Evolutionary conservation across 2,329 filamentous ascomycete species (phyloP), one percentile per base, ranked within the genome.

Genomic region (Elsinoe perseae): DNA sequence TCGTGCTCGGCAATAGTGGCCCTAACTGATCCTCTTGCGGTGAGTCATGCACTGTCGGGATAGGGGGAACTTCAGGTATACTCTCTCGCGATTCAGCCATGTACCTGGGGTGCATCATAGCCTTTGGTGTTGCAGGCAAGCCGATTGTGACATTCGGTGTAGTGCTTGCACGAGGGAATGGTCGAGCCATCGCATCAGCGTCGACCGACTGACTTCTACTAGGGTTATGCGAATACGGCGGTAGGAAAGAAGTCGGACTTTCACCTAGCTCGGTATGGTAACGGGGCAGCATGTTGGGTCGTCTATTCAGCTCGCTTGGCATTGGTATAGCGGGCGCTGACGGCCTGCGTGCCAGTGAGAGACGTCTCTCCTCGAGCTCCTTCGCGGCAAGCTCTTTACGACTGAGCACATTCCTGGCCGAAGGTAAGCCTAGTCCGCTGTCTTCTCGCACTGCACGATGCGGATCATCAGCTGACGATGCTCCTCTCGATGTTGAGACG

Each of bases 121-220:
- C 90, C 72, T 89, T 85, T 27, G 92, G 91, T 0, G 91, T 96
- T 1, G 90, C 89, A 12, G 92, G 90, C n/a, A 95, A 79, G 0
- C 90, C 91, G 53, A 92, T 79, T 4, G 80, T 77, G 12, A 79
- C 75, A 1, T 77, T 77, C 2, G 75, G 72, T 1, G 73, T 74
- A 14, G 71, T 71, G 6, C 64, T 65, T 14, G 65, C 63, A 36
- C 64, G 68, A 48, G 63, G 57, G 59, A 60, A 60, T 56, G 72
- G 70, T 42, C 68, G 69, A 57, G 68, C 67, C 58, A 71, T 72
- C 5, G 73, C 69, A 3, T 72, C 77, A 1, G 83, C 80, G 59
- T 86, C 84, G 1, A 81, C 84, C 6, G 85, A 87, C 44, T 82
- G 80, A 63, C 83, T 85, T 55, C 85, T 79, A 23, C 75, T 74